Base-by-base conservation (phyloP, 805 yeast genomes). In the Sugiyamaella boreocaroliniensis region DNA sequence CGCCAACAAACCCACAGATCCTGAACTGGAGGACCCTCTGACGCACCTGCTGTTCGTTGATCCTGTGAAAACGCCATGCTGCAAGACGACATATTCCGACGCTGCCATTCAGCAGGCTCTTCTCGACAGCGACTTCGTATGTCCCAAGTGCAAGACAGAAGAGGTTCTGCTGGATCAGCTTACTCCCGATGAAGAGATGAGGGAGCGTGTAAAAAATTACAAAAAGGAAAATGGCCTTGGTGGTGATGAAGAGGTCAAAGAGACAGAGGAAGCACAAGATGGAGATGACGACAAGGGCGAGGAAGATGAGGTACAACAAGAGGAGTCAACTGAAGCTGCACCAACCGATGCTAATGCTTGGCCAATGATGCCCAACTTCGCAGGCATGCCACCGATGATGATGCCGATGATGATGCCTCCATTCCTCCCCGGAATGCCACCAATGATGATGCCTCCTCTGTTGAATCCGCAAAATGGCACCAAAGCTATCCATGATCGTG, bases 21-120 rank as follows among this genome's bases (percentile, higher is more conserved):
- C 76, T 1, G 80, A 79, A 45, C 71, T 86, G 50, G 72, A 81
- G 55, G 89, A 90, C 65, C 95, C 97, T 0, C 66, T 86, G 18
- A 76, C 82, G 2, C 78, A 79, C 14, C 82, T 80, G 50, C 70
- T 89, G 11, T 74, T 89, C 65, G 74, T 70, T 34, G 75, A 81
- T 29, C 96, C 97, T 0, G 90, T 85, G 5, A 78, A 74, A 65
- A 89, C 95, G 0, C 92, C 93, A 37, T 90, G 97, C 67, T 87
- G 96, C 64, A 69, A 72, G 11, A 78, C 72, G 43, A 64, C 75
- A 0, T 81, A 80, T 55, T 80, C 92, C 1, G 77, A 80, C 56
- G 77, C 76, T 22, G 71, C 85, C 32, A 78, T 86, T 51, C 90
- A 86, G 61, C 80, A 79, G 56, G 66, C 76, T 7, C 71, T 92